Percentiles rank a stretch among this genome's conserved stretches.
These are phyloP conservation scores for Ophiostoma sp. DNA, from an alignment of 2,329 filamentous ascomycete genomes.

Conservation along the genomic window DNA sequence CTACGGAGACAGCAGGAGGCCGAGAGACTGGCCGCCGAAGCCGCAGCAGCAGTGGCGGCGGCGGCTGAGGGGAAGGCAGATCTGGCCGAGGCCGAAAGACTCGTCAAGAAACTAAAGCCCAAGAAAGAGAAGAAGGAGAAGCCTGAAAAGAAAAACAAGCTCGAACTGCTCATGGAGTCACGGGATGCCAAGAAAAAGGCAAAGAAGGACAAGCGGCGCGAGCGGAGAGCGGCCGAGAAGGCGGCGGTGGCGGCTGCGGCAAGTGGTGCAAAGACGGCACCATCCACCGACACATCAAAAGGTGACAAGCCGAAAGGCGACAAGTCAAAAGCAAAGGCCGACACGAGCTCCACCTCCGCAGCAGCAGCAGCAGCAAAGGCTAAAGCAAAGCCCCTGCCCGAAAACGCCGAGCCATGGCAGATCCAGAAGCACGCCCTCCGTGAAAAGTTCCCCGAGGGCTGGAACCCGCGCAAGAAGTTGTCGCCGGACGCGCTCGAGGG, in stretches of 20 bases:
- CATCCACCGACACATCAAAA: not conserved
- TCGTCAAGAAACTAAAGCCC: not conserved
- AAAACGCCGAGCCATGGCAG: constrained; percentile 59
- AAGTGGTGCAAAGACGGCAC: not conserved
- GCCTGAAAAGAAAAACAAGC: constrained; percentile 1
- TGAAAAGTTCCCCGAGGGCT: constrained; percentile 77
- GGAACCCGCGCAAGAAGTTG: constrained; percentile 80
- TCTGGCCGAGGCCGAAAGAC: not conserved
- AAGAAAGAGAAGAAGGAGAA: not conserved
- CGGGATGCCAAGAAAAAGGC: constrained; percentile 7
- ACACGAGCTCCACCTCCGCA: too few relatives aligned
- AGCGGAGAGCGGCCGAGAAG: not conserved
- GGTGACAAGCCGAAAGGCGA: not conserved
- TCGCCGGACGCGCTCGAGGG: constrained; percentile 92
- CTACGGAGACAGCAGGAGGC: constrained; percentile 20
- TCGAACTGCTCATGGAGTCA: not conserved
- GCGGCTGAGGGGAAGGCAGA: not conserved
- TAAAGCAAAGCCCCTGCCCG: not conserved
- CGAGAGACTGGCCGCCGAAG: constrained; percentile 6
- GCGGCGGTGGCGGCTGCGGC: not conserved
- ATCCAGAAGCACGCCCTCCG: constrained; percentile 72
- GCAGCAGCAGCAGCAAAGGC: not conserved
- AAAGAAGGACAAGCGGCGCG: not conserved
- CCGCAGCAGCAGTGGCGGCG: not conserved
- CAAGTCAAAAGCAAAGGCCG: not conserved